Evolutionary conservation across 768 basidiomycete genomes (phyloP).

Genomic region (Lentinus brumalis): DNA sequence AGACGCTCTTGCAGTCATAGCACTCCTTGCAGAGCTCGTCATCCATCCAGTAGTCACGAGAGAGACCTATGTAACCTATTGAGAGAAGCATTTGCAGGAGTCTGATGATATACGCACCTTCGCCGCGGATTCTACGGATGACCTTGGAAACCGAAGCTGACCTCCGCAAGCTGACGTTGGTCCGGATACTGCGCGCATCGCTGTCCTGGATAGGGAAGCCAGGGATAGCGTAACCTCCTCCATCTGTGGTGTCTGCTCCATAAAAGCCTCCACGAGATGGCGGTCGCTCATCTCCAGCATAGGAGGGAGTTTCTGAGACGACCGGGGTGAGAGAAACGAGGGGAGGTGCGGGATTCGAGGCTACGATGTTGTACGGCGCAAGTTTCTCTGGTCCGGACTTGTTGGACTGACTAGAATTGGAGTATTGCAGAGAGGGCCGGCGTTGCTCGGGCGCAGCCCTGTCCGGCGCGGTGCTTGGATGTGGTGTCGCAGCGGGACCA

Average conservation of each 20-base stretch:
- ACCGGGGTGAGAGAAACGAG: constrained; percentile 85
- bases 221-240: constrained; percentile 74
- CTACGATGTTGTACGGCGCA: constrained; percentile 54
- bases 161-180: constrained; percentile 64
- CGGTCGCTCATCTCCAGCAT: constrained; percentile 61
- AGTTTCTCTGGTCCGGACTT: constrained; percentile 58
- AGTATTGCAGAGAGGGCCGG: constrained; percentile 58
- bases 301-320: constrained; percentile 75
- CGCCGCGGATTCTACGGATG: constrained; percentile 86
- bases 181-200: constrained; percentile 85
- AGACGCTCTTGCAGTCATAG: constrained; percentile 92
- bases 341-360: constrained; percentile 70
- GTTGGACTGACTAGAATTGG: constrained; percentile 49
- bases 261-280: constrained; percentile 54
- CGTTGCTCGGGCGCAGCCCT: constrained; percentile 48
- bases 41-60: constrained; percentile 98
- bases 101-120: constrained; percentile 50
- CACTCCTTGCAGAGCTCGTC: constrained; percentile 95
- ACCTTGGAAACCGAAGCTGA: constrained; percentile 89
- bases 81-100: not conserved
- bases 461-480: constrained; percentile 34
- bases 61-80: constrained; percentile 57
- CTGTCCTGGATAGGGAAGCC: constrained; percentile 87
- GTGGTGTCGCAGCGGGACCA: constrained; percentile 39
- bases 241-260: constrained; percentile 57